phyloP scores from a whole-genome alignment of 192 early-diverging fungal species.

The Chytriomyces hyalinus region DNA sequence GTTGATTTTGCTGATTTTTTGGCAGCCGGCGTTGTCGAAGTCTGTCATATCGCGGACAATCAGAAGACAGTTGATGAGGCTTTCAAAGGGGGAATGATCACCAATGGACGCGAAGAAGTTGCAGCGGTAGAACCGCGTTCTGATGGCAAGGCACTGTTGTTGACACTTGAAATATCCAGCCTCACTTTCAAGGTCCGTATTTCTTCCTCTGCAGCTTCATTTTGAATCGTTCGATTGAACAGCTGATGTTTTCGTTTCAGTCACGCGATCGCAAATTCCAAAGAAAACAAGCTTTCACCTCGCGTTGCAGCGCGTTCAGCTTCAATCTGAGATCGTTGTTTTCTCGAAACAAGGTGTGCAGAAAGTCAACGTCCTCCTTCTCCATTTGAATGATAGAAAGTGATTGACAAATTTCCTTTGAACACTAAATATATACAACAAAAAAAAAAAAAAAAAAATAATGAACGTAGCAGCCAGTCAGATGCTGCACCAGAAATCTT shows the following conservation, averaged over 20 bases:
- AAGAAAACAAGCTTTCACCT: conserved; percentile 33
- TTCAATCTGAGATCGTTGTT: conserved; percentile 61
- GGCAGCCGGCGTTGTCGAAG: not conserved
- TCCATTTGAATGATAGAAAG: conserved; percentile 43
- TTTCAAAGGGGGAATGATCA: too few relatives aligned
- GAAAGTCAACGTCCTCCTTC: conserved; percentile 60
- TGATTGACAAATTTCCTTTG: too few relatives aligned
- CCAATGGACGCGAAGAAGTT: conserved; percentile 13
- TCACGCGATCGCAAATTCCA: not conserved
- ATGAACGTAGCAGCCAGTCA: too few relatives aligned
- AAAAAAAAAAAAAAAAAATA: too few relatives aligned
- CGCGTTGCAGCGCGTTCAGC: conserved; percentile 53
- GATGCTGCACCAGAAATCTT: too few relatives aligned
- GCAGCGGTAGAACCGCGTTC: conserved; percentile 27
- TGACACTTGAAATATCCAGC: not conserved
- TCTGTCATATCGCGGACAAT: not conserved
- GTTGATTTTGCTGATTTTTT: not conserved
- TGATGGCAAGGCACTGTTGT: not conserved
- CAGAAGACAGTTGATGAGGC: too few relatives aligned
- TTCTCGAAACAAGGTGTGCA: conserved; percentile 60
- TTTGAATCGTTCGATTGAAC: conserved; percentile 54
- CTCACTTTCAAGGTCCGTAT: conserved; percentile 46
- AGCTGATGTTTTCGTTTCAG: conserved; percentile 39
- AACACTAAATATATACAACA: too few relatives aligned
- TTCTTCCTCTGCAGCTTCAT: conserved; percentile 56